A percentile compares a stretch with the other conserved stretches of the same genome.
Evolutionary conservation across 805 yeast genomes (phyloP).

Genomic region (Nakazawaea ernobii): DNA sequence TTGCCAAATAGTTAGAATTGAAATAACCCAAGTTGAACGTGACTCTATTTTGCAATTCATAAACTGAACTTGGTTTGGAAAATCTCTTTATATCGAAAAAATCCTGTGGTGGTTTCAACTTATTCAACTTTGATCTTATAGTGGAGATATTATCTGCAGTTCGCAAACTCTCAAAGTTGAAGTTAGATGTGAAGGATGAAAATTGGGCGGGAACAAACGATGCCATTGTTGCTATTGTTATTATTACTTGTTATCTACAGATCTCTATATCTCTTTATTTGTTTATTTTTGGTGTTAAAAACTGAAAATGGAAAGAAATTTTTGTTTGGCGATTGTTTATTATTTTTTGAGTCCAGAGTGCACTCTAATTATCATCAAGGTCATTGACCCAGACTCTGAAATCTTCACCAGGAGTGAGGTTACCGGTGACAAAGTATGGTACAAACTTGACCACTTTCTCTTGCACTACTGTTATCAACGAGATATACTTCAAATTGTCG

Average conservation of each 20-base stretch:
- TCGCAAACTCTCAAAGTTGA: constrained; percentile 26
- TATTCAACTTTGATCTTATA: constrained; percentile 56
- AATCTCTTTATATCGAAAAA: constrained; percentile 84
- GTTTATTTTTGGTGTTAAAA: neutral
- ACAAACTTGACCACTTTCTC: too few relatives aligned
- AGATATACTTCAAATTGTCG: too few relatives aligned
- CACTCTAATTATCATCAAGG: too few relatives aligned
- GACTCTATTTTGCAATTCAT: constrained; percentile 80
- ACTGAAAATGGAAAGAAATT: too few relatives aligned
- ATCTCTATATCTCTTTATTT: neutral
- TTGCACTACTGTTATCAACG: too few relatives aligned
- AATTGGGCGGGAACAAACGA: constrained; percentile 32
- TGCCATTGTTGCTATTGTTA: neutral
- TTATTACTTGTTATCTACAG: neutral
- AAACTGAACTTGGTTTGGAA: constrained; percentile 76
- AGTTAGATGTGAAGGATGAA: constrained; percentile 24
- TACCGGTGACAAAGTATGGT: too few relatives aligned
- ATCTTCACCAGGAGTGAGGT: too few relatives aligned
- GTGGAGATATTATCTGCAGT: constrained; percentile 32
- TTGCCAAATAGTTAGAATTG: constrained; percentile 74
- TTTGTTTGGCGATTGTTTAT: too few relatives aligned
- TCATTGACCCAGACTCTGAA: too few relatives aligned
- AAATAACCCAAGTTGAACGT: constrained; percentile 80
- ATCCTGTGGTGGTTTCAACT: constrained; percentile 80
- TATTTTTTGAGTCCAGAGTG: too few relatives aligned